Evolutionary conservation across 1,139 yeast species (phyloP), one percentile per base, ranked within the genome.

Genomic region (Yamadazyma friedrichii): DNA sequence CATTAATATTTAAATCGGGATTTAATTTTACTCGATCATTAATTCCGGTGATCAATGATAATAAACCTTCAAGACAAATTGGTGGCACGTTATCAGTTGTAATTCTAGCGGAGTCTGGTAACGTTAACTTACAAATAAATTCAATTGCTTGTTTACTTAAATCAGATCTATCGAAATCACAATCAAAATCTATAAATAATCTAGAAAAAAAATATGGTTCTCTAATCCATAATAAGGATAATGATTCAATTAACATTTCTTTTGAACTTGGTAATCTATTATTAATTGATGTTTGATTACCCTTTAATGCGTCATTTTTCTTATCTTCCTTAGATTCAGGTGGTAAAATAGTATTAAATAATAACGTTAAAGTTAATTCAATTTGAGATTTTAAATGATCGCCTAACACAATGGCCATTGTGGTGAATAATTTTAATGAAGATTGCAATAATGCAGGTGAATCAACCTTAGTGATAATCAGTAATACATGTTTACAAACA

Each of bases 41-140:
- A 32, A 89, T 69, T n/a, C 84, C 82, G 42, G 80, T 75, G 29
- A 89, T 70, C 48, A 84, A 81, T 2, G 87, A 75, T 27, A 93
- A 69, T 3, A 93, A 62, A 2, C 98, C 96, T 55, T 93, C 98
- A 36, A 93, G 69, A 55, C 98, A 93, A 9, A 91, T 76, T 1
- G 98, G 97, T 0, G 98, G 98, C 1, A 93, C 96, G 54, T 80
- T 84, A 30, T 86, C 88, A 0, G 97, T 87, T 0, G 95, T 84
- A 53, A 76, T 69, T 6, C 65, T 51, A 0, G 96, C 93, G 15
- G 89, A 77, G 52, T 88, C 95, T 0, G 96, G 94, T 36, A 86
- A 74, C 0, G 96, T 82, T 33, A 88, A 68, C 41, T 84, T 76
- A 46, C 95, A 82, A 41, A 94, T 70, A 42, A 84, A 79, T 37